Conservation (phyloP, 169 alveolate genomes). For the Cryptosporidium bovis region DNA sequence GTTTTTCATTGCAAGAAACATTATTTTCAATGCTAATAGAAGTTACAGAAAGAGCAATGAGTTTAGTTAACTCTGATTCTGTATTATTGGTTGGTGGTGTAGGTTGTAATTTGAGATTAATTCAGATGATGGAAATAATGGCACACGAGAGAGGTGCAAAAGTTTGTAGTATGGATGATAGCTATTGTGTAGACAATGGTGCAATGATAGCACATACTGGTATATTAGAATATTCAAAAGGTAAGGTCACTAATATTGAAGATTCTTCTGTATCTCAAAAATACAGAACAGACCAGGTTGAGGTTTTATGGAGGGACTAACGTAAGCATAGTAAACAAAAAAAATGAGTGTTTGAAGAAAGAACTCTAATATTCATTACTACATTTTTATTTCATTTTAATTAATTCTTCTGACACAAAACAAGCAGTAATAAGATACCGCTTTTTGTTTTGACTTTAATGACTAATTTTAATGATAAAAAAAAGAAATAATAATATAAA, state of each 20-base stretch:
- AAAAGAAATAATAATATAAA: background rate
- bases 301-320: constrained; percentile 89
- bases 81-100: constrained; percentile 99
- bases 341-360: no score
- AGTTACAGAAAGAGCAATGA: constrained; percentile 98
- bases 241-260: constrained; percentile 80
- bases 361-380: no score
- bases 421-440: no score
- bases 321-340: background rate
- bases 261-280: constrained; percentile 90
- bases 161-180: constrained; percentile 98
- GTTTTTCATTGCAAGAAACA: constrained; percentile 95
- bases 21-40: constrained; percentile 98
- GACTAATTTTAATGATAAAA: background rate
- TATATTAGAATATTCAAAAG: constrained; percentile 82
- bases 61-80: constrained; percentile 93
- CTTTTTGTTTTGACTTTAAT: no score
- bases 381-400: no score
- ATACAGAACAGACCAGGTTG: constrained; percentile 94
- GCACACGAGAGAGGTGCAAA: constrained; percentile 94
- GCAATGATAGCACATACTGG: constrained; percentile 99
- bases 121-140: constrained; percentile 95
- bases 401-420: no score
- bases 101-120: constrained; percentile 96
- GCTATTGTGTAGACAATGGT: constrained; percentile 99